A percentile compares a stretch with the other conserved stretches of the same genome.
These are phyloP conservation scores for Mycena crocata DNA, from an alignment of 768 basidiomycete species.

Conservation along the genomic window DNA sequence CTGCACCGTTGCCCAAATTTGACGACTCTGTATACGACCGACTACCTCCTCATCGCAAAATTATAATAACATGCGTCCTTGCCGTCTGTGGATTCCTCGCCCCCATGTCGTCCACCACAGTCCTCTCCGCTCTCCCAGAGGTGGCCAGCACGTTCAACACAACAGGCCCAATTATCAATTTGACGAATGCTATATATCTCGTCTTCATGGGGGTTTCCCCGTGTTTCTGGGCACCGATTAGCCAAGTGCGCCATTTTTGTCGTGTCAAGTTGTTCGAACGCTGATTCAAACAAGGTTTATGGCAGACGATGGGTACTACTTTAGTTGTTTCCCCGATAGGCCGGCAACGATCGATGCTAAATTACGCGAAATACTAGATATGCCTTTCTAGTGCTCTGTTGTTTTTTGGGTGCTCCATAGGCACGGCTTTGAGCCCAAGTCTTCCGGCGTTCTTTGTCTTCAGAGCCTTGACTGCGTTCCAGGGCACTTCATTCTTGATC, in stretches of 20 bases:
- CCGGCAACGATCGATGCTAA: constrained; percentile 9
- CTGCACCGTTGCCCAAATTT: constrained; percentile 4
- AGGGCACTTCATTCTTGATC: constrained; percentile 33
- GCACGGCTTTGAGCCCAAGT: constrained; percentile 34
- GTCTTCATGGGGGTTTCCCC: constrained; percentile 33
- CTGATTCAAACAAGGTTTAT: constrained; percentile 26
- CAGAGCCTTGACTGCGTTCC: constrained; percentile 33
- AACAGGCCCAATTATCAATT: constrained; percentile 28
- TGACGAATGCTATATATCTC: constrained; percentile 31
- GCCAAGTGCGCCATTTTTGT: constrained; percentile 20
- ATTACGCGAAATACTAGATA: constrained; percentile 16
- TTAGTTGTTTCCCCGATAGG: neutral
- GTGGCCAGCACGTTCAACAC: constrained; percentile 32
- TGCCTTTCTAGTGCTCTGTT: constrained; percentile 28
- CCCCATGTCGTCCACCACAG: constrained; percentile 30
- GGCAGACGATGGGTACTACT: constrained; percentile 33
- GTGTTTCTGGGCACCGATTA: constrained; percentile 33
- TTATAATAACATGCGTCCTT: constrained; percentile 28
- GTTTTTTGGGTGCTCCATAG: constrained; percentile 31
- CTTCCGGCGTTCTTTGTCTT: constrained; percentile 33
- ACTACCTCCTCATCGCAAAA: constrained; percentile 21
- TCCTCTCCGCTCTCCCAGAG: constrained; percentile 32
- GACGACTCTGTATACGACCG: constrained; percentile 34
- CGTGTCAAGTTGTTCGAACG: too few species aligned
- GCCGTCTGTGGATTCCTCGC: constrained; percentile 32